Evolutionary conservation across 345 rosid genomes (phyloP).

Genomic region (Microcos paniculata): DNA sequence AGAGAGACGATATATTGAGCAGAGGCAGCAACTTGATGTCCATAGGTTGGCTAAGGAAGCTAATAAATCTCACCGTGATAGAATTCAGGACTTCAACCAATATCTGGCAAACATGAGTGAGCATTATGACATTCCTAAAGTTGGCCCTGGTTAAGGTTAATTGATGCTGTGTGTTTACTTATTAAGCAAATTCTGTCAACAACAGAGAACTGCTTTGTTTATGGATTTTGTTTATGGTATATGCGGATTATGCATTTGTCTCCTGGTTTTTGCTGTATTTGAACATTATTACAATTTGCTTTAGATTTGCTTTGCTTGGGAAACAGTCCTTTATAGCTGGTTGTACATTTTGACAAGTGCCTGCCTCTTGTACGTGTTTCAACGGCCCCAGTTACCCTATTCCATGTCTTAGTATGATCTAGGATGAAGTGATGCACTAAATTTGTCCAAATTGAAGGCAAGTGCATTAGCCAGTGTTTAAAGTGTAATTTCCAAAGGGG

Average conservation of each 20-base stretch:
- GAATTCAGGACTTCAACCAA: constrained; percentile 83
- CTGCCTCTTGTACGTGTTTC: too few species aligned
- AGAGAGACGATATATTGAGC: constrained; percentile 72
- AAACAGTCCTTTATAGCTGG: too few species aligned
- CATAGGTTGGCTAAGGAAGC: constrained; percentile 71
- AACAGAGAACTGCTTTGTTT: neutral
- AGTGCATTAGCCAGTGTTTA: neutral
- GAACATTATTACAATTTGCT: too few species aligned
- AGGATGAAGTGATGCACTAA: neutral
- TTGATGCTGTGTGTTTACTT: neutral
- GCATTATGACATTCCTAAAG: constrained; percentile 88
- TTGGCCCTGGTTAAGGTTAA: constrained; percentile 91
- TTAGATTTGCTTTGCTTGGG: too few species aligned
- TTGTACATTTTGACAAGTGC: too few species aligned
- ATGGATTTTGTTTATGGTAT: neutral
- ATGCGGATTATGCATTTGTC: too few species aligned
- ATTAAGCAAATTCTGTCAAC: neutral
- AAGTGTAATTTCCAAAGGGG: too few species aligned
- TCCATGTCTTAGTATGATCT: neutral
- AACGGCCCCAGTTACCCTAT: too few species aligned
- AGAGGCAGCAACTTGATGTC: constrained; percentile 62
- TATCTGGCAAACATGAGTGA: constrained; percentile 92
- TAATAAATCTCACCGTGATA: constrained; percentile 75
- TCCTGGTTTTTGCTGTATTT: too few species aligned
- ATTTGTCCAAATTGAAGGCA: neutral